phyloP scores from a whole-genome alignment of 1,139 yeast species.

The Maudiozyma humilis region DNA sequence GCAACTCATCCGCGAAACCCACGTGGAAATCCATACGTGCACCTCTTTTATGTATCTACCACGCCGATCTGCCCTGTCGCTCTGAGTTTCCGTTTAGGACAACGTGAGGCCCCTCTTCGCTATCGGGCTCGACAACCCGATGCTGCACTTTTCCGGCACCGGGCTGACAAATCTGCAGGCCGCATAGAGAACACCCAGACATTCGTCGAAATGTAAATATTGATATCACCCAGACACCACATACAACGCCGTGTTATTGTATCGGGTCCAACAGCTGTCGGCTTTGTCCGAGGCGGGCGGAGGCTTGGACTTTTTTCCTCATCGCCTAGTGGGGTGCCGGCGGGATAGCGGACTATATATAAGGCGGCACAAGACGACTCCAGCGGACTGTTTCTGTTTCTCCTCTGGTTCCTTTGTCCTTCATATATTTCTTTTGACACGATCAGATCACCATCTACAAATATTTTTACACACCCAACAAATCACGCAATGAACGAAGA shows the following conservation, averaged over 20 bases:
- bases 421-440: background rate
- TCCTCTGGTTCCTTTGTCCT: background rate
- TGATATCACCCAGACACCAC: constrained; percentile 4
- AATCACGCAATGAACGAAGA: constrained; percentile 7
- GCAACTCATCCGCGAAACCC: too few relatives aligned
- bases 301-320: background rate
- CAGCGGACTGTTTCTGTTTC: background rate
- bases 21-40: too few relatives aligned
- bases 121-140: too few relatives aligned
- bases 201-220: constrained; percentile 5
- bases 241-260: background rate
- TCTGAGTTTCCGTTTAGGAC: too few relatives aligned
- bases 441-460: background rate
- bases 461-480: background rate
- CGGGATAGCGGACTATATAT: background rate
- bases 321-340: background rate
- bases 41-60: too few relatives aligned
- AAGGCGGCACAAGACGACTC: background rate
- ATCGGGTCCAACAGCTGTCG: background rate
- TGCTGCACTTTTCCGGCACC: background rate
- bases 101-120: too few relatives aligned
- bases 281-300: background rate
- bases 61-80: too few relatives aligned
- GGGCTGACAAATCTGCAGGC: background rate
- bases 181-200: constrained; percentile 8